phyloP scores from a whole-genome alignment of 805 yeast genomes.

The Kluyveromyces nonfermentans region DNA sequence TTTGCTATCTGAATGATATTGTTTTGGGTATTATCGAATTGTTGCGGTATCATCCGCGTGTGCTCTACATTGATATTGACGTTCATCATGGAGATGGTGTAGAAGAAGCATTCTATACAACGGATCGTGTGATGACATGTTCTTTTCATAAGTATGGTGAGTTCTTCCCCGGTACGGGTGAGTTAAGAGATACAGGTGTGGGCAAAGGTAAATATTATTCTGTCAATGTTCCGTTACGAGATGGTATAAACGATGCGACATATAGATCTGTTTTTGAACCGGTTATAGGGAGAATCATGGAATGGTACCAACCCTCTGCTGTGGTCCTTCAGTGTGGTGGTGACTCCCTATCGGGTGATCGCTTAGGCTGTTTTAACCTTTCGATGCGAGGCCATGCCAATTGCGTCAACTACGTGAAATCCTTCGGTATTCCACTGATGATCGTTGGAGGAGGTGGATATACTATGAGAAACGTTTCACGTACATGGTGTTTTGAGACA shows the following conservation, averaged over 20 bases:
- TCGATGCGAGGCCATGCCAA: conserved; percentile 94
- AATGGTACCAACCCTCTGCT: conserved; percentile 91
- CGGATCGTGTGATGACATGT: conserved; percentile 84
- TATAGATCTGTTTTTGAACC: conserved; percentile 83
- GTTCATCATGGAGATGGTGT: conserved; percentile 95
- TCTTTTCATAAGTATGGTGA: conserved; percentile 91
- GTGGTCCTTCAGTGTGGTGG: conserved; percentile 98
- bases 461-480: conserved; percentile 92
- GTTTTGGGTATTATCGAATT: conserved; percentile 76
- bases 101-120: conserved; percentile 86
- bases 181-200: conserved; percentile 73
- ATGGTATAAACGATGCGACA: conserved; percentile 85
- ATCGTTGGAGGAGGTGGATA: conserved; percentile 98
- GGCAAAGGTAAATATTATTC: conserved; percentile 78
- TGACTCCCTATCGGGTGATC: conserved; percentile 91
- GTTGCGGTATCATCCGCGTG: conserved; percentile 75
- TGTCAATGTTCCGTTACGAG: conserved; percentile 78
- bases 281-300: conserved; percentile 62
- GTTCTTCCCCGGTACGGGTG: conserved; percentile 92
- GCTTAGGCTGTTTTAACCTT: conserved; percentile 90
- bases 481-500: conserved; percentile 94
- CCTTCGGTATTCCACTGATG: conserved; percentile 82
- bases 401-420: conserved; percentile 80
- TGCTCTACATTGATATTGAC: conserved; percentile 80
- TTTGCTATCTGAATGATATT: conserved; percentile 85